Base-by-base conservation (phyloP, 805 yeast species). In the Barnettozyma populi region DNA sequence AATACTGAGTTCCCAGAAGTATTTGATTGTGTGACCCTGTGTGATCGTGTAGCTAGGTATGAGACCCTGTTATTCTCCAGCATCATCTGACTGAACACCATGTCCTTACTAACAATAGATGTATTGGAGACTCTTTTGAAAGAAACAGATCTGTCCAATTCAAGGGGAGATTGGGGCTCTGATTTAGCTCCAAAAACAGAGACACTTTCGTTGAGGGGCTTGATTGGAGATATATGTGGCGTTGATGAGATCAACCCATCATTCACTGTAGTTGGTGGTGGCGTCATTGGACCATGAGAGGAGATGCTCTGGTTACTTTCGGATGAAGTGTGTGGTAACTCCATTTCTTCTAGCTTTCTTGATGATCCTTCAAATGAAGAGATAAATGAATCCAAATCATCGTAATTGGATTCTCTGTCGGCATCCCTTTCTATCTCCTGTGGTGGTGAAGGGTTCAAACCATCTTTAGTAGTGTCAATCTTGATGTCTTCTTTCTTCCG, bases 331-430 rank as follows among this genome's bases (percentile, higher is more conserved):
- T 43, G 47, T 13, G 48, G 55, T 8, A 45, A 46, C 10, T 37
- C 43, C 32, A 41, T 18, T 31, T 44, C 49, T 43, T 48, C 48
- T 19, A 27, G 38, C 31, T 44, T 48, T 18, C 52, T 50, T 13
- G 25, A 14, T 7, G 48, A 47, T 14, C n/a, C 5, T 16, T 62
- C 67, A 47, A 55, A 54, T 3, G 65, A 49, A 1, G 64, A 53
- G 19, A 56, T 54, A 38, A 62, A 54, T 18, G 63, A 55, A 18
- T 62, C 68, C 16, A 57, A 55, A 18, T 63, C 72, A 42, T 59
- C 57, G 13, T 40, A 16, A 10, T 35, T 19, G 31, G 18, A 35
- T 13, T 21, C 21, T 27, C 27, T 32, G 25, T 25, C 46, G 5
- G 32, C 4, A 7, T 29, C 16, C 32, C 13, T 29, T 7, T 29